Evolutionary conservation across 352 stramenopile species (phyloP).

Genomic region (Pythium chondricola): DNA sequence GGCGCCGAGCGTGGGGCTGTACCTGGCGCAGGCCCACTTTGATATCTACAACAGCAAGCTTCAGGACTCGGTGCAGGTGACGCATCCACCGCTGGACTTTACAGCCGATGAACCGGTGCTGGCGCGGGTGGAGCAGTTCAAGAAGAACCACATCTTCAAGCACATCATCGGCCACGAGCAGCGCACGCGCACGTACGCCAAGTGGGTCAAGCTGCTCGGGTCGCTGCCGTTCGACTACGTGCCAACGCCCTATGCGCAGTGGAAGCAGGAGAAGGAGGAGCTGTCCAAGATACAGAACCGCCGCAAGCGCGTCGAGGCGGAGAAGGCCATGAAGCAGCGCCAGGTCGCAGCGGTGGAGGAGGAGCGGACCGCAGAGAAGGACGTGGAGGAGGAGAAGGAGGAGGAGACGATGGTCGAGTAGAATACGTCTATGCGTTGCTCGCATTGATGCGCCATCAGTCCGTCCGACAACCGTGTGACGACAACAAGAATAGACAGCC

Average conservation of each 20-base stretch:
- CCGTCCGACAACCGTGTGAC: too few species aligned
- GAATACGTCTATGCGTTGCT: too few species aligned
- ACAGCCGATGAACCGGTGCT: slow-evolving; percentile 39
- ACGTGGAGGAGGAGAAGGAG: background rate
- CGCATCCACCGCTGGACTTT: slow-evolving; percentile 61
- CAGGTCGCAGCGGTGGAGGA: slow-evolving; percentile 2
- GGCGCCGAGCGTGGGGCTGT: slow-evolving; percentile 79
- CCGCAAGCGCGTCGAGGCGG: slow-evolving; percentile 16
- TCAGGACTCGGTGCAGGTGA: slow-evolving; percentile 53
- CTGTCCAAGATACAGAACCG: slow-evolving; percentile 19
- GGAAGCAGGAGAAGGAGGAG: slow-evolving; percentile 76
- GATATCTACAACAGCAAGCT: slow-evolving; percentile 84
- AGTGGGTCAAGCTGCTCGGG: slow-evolving; percentile 72
- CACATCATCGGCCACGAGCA: slow-evolving; percentile 84
- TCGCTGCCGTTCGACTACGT: slow-evolving; percentile 67
- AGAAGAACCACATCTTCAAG: slow-evolving; percentile 67
- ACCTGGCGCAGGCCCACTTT: slow-evolving; percentile 81
- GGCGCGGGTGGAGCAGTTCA: slow-evolving; percentile 65
- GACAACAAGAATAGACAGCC: too few species aligned
- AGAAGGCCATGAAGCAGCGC: slow-evolving; percentile 18
- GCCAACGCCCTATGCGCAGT: slow-evolving; percentile 45
- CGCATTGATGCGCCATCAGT: too few species aligned
- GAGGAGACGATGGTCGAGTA: slow-evolving; percentile 1
- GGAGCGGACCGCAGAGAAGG: background rate
- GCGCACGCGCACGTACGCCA: slow-evolving; percentile 67